Conservation (phyloP, 176 grass and related monocot species). For the Saccharum spontaneum region DNA sequence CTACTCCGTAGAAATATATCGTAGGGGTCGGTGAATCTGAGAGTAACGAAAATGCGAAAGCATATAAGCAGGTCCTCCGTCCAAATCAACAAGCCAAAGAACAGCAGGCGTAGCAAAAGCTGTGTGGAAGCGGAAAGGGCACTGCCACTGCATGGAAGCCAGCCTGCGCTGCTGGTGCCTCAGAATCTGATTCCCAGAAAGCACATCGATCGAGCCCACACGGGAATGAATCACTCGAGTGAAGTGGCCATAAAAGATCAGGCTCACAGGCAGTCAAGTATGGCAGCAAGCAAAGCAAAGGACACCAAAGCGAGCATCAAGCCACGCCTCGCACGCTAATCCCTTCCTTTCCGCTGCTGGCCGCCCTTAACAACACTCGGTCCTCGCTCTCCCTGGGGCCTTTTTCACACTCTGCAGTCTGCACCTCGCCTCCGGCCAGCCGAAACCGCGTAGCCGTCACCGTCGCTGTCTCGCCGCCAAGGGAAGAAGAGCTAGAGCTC, state of each 20-base stretch:
- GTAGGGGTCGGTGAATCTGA: not conserved
- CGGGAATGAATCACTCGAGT: slow-evolving; percentile 23
- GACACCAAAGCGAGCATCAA: slow-evolving; percentile 22
- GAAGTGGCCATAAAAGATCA: slow-evolving; percentile 27
- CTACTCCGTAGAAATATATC: not conserved
- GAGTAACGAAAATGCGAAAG: slow-evolving; percentile 7
- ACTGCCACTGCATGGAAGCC: slow-evolving; percentile 30
- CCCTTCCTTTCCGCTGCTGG: slow-evolving; percentile 22
- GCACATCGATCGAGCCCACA: slow-evolving; percentile 28
- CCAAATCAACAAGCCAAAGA: not conserved
- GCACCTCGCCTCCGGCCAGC: not conserved
- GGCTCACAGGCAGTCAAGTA: not conserved
- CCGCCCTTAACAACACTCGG: slow-evolving; percentile 7
- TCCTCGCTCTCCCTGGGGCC: slow-evolving; percentile 29
- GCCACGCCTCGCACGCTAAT: slow-evolving; percentile 33
- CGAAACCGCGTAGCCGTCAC: not conserved
- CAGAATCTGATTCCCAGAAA: slow-evolving; percentile 60
- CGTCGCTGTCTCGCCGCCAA: not conserved
- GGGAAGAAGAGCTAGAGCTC: slow-evolving; percentile 4
- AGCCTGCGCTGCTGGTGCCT: slow-evolving; percentile 22
- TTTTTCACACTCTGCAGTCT: slow-evolving; percentile 27
- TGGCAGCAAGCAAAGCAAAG: not conserved
- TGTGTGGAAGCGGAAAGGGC: slow-evolving; percentile 34
- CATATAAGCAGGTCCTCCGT: not conserved
- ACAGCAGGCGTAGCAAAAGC: slow-evolving; percentile 33